Conservation (phyloP, 2,329 filamentous ascomycete genomes). For the Aureobasidium sp. region DNA sequence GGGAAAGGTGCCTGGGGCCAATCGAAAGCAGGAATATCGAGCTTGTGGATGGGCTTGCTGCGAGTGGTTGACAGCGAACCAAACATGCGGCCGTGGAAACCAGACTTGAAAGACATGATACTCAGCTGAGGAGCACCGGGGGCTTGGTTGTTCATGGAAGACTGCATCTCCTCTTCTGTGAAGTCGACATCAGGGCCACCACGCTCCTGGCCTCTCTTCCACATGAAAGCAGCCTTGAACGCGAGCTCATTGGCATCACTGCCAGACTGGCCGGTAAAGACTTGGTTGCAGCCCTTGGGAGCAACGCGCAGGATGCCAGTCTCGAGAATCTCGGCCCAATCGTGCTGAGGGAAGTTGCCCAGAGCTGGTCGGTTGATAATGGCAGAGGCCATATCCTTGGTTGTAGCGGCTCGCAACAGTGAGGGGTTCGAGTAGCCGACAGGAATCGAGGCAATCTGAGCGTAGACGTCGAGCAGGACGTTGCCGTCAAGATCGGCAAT, state of each 20-base stretch:
- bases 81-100: conserved; percentile 83
- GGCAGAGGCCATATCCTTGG: conserved; percentile 67
- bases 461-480: conserved; percentile 66
- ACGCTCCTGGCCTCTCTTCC: conserved; percentile 69
- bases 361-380: conserved; percentile 81
- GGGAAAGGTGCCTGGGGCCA: conserved; percentile 94
- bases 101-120: conserved; percentile 78
- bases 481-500: conserved; percentile 64
- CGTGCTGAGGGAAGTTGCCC: conserved; percentile 77
- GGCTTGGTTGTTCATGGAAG: conserved; percentile 69
- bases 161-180: conserved; percentile 63
- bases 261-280: conserved; percentile 80
- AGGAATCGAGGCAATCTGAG: conserved; percentile 85
- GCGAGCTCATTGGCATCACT: conserved; percentile 88
- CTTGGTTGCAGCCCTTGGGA: conserved; percentile 73
- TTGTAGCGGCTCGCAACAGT: conserved; percentile 60
- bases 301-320: conserved; percentile 72
- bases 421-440: conserved; percentile 82
- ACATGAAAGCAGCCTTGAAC: conserved; percentile 93
- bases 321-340: conserved; percentile 71
- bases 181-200: conserved; percentile 70
- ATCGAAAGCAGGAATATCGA: conserved; percentile 87
- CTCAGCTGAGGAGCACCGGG: conserved; percentile 73
- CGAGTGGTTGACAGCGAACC: conserved; percentile 78
- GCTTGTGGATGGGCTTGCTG: conserved; percentile 86